These are phyloP conservation scores for Podaxis rugospora DNA, from an alignment of 768 basidiomycete genomes.

Conservation along the genomic window DNA sequence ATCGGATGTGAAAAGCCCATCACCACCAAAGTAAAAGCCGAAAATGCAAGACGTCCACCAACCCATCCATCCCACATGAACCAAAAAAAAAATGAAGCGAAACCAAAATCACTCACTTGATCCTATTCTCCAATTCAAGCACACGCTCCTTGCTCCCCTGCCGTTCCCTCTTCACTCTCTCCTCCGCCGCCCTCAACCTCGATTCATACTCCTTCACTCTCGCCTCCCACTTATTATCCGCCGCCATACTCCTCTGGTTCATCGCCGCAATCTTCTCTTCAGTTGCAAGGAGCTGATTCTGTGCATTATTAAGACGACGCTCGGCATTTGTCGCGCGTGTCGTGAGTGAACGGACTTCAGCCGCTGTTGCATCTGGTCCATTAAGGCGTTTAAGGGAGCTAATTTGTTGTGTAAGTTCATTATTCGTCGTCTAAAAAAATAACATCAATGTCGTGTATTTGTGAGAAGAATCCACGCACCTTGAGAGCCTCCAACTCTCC, in stretches of 20 bases:
- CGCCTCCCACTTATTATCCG: constrained; percentile 91
- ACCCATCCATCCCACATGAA: background rate
- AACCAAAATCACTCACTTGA: constrained; percentile 44
- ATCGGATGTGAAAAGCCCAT: background rate
- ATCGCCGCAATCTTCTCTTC: constrained; percentile 81
- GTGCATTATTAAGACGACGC: constrained; percentile 77
- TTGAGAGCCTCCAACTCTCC: constrained; percentile 88
- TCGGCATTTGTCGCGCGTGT: constrained; percentile 82
- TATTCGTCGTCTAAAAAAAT: constrained; percentile 54
- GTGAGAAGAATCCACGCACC: constrained; percentile 35
- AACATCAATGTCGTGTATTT: background rate
- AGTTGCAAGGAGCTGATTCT: constrained; percentile 76
- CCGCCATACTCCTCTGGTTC: constrained; percentile 64
- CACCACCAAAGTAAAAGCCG: background rate
- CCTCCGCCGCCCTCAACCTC: constrained; percentile 76
- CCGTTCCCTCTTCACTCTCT: constrained; percentile 88
- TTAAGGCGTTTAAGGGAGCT: constrained; percentile 48
- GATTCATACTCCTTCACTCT: constrained; percentile 92
- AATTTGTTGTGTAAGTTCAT: constrained; percentile 65
- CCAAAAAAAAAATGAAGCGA: background rate
- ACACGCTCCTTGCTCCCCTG: constrained; percentile 91
- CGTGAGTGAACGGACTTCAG: constrained; percentile 62
- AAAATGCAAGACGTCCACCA: background rate
- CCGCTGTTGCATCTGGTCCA: constrained; percentile 50
- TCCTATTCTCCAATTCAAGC: constrained; percentile 61